These are phyloP conservation scores for Candida alai DNA, from an alignment of 805 yeast genomes.

Conservation along the genomic window DNA sequence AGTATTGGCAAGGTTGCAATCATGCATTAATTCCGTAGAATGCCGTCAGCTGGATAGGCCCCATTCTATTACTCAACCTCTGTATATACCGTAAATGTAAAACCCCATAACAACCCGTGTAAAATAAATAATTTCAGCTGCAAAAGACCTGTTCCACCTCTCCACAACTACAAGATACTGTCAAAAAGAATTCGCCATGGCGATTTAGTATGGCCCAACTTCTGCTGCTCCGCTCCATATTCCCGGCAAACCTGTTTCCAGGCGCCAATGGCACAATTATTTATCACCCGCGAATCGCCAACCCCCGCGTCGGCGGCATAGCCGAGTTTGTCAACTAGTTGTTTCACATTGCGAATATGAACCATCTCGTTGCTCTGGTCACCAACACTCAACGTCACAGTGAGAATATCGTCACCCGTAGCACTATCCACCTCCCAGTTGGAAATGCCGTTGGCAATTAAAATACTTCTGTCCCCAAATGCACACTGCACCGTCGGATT, in stretches of 20 bases:
- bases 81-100: too few relatives aligned
- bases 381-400: constrained; percentile 32
- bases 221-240: background rate
- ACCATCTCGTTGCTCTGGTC: constrained; percentile 32
- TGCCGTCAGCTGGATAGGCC: too few relatives aligned
- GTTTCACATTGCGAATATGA: constrained; percentile 27
- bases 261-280: constrained; percentile 23
- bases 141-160: too few relatives aligned
- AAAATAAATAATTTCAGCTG: too few relatives aligned
- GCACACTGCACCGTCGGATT: constrained; percentile 21
- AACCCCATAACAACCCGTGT: too few relatives aligned
- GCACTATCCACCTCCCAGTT: constrained; percentile 16
- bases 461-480: constrained; percentile 21
- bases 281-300: background rate
- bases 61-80: too few relatives aligned
- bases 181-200: too few relatives aligned
- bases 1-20: too few relatives aligned
- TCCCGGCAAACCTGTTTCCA: background rate
- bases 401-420: constrained; percentile 20
- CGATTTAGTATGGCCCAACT: too few relatives aligned
- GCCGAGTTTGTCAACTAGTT: background rate
- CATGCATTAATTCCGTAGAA: too few relatives aligned
- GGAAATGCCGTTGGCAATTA: constrained; percentile 34
- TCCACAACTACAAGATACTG: too few relatives aligned
- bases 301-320: too few relatives aligned